Percentiles rank a stretch among this genome's conserved stretches.
These are phyloP conservation scores for Saccharomyces cerevisiae DNA, from an alignment of 805 yeast species.

Conservation along the genomic window DNA sequence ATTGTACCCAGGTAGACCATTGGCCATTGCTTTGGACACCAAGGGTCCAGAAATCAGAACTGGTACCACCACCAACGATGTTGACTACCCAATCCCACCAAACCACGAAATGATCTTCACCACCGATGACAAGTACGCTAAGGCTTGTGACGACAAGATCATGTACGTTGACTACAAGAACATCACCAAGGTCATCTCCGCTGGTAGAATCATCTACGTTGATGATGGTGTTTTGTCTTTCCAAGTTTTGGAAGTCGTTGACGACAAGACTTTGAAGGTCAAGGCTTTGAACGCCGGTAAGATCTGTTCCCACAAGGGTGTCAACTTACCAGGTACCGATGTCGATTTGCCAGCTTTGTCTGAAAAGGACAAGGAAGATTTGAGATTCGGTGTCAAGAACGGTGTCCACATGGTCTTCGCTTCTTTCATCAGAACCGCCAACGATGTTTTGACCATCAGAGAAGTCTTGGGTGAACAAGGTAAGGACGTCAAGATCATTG, in stretches of 20 bases:
- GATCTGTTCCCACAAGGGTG: slow-evolving; percentile 97
- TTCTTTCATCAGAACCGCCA: slow-evolving; percentile 91
- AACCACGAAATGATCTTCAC: slow-evolving; percentile 89
- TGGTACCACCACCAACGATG: slow-evolving; percentile 77
- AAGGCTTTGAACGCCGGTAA: slow-evolving; percentile 89
- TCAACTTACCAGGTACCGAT: slow-evolving; percentile 96
- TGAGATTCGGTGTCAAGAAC: slow-evolving; percentile 93
- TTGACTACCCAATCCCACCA: slow-evolving; percentile 75
- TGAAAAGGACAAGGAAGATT: slow-evolving; percentile 91
- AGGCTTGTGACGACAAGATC: slow-evolving; percentile 62
- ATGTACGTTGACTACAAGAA: slow-evolving; percentile 93
- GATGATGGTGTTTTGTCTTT: slow-evolving; percentile 98
- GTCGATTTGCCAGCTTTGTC: slow-evolving; percentile 97
- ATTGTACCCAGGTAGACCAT: slow-evolving; percentile 87
- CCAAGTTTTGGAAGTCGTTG: slow-evolving; percentile 77
- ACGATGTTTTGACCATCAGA: slow-evolving; percentile 86
- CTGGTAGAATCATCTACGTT: slow-evolving; percentile 85
- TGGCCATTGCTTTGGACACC: slow-evolving; percentile 97
- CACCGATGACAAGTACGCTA: slow-evolving; percentile 75
- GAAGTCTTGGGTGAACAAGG: slow-evolving; percentile 95
- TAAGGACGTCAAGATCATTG: slow-evolving; percentile 88
- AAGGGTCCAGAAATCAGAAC: slow-evolving; percentile 99
- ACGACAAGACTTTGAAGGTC: slow-evolving; percentile 76
- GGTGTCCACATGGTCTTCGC: slow-evolving; percentile 98
- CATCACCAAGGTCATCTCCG: slow-evolving; percentile 86